Evolutionary conservation across 202 grass and related monocot species (phyloP), one percentile per base, ranked within the genome.

Genomic region (Musa balbisiana): DNA sequence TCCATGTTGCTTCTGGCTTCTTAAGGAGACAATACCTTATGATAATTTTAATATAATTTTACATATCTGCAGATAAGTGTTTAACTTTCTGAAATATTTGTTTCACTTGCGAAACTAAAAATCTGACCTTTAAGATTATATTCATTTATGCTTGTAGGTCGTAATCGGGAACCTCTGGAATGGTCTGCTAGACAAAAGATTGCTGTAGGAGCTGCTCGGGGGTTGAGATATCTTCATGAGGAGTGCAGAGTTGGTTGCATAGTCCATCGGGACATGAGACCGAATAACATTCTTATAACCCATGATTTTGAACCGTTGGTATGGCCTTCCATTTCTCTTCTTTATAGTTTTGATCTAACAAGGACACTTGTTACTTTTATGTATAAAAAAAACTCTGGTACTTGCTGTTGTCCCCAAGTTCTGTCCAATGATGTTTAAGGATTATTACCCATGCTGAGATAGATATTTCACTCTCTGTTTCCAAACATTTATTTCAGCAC

Each of bases 181-280:
- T 98, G 95, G 95, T 64, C 77, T 49, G 82, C 95, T 15, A 88
- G 95, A 78, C 94, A 98, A 86, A 98, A 98, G 87, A 92, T 98
- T 78, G 95, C 95, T 67, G 88, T 98, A 71, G 91, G 95, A 74
- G 95, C 95, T 84, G 95, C 95, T 75, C 85, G 95, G 79, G 95
- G 95, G 14, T 78, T 98, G 76, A 85, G 95, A 53, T 98, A 98
- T 74, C 87, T 98, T 56, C 95, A 98, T 20, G 95, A 98, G 75
- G 95, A 98, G 90, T 98, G 95, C n/a, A 86, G 95, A 84, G 95
- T 98, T 68, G 95, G 95, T 80, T 98, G 95, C 79, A 98, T 98
- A 78, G 90, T 98, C 79, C 95, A 98, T 82, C 88, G 95, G 5
- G 95, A 98, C 69, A 92, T 98, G 95, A 87, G 95, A 53, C 95